phyloP scores from a whole-genome alignment of 1,284 basidiomycete species.

The Naganishia liquefaciens region DNA sequence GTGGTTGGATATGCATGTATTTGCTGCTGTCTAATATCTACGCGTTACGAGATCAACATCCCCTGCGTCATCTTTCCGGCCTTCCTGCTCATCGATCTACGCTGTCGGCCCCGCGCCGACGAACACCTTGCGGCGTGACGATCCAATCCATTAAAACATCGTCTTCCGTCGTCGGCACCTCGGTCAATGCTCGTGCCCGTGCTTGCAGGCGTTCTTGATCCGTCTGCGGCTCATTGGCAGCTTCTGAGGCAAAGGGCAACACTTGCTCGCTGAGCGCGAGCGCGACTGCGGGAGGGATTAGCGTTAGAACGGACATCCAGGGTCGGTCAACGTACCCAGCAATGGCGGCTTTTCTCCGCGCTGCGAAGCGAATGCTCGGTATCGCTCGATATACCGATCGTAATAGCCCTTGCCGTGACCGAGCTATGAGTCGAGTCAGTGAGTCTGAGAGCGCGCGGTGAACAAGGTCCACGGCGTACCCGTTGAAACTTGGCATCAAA shows the following conservation, averaged over 20 bases:
- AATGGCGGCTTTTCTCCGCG: constrained; percentile 38
- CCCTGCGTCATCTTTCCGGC: too few species aligned
- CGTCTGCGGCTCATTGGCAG: not conserved
- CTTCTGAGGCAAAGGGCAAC: constrained; percentile 30
- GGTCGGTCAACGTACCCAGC: constrained; percentile 39
- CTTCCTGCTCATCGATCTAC: too few species aligned
- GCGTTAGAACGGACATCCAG: not conserved
- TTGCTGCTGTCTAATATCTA: too few species aligned
- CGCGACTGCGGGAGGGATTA: constrained; percentile 41
- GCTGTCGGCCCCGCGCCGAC: too few species aligned
- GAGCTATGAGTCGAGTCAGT: constrained; percentile 39
- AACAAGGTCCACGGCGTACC: constrained; percentile 37
- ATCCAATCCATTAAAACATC: constrained; percentile 33
- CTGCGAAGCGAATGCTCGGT: constrained; percentile 33
- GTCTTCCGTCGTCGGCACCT: constrained; percentile 28
- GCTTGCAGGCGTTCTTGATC: constrained; percentile 11
- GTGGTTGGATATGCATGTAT: too few species aligned
- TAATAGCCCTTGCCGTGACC: constrained; percentile 54
- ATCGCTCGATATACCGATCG: constrained; percentile 47
- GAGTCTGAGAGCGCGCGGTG: not conserved
- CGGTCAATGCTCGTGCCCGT: not conserved
- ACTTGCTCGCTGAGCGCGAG: constrained; percentile 49
- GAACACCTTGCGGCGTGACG: constrained; percentile 14
- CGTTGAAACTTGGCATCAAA: constrained; percentile 50
- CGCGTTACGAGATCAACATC: too few species aligned